Base-by-base conservation (phyloP, 495 filamentous ascomycete species). In the Xylaria scruposa region DNA sequence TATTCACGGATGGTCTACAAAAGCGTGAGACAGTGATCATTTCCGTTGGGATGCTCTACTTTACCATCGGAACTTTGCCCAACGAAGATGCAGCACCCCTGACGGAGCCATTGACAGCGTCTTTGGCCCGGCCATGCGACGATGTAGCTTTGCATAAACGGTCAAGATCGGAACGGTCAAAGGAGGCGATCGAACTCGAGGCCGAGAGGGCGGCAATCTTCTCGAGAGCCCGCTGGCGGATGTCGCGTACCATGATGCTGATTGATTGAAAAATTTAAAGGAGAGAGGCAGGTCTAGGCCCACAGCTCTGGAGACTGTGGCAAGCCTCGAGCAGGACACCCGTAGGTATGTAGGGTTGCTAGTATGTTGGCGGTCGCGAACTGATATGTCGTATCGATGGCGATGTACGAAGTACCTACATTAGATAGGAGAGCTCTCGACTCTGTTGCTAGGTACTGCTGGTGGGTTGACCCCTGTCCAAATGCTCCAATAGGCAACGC, bases 1-100 rank as follows among this genome's bases (percentile, higher is more conserved):
- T 97, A 89, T 85, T 99, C 96, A 67, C 92, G 90, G 63, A 94
- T 88, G 12, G 82, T 87, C 87, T 89, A 72, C 73, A 19, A 66
- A 56, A 19, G 40, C 40, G 65, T 68, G 31, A 72, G 62, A 70
- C 8, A 69, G 70, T 62, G 60, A 62, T 70, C 17, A 61, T 38
- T 61, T 7, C 5, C 0, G 26, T 36, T 31, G 40, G 15, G 15
- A 64, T 29, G 53, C 51, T 38, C 17, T 49, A 26, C 33, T 70
- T 67, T 82, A 89, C 87, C 87, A 89, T 89, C 17, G 87, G 87
- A 59, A 83, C 75, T 40, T 78, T 80, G 65, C 81, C 83, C 54
- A 83, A 68, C 4, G 84, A 81, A 13, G 77, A 73, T 54, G 67
- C 49, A 33, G 73, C 44, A 26, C 74, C 74, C 29, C 60, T 76